Conservation (phyloP, 768 basidiomycete genomes). For the Gloeostereum incarnatum region DNA sequence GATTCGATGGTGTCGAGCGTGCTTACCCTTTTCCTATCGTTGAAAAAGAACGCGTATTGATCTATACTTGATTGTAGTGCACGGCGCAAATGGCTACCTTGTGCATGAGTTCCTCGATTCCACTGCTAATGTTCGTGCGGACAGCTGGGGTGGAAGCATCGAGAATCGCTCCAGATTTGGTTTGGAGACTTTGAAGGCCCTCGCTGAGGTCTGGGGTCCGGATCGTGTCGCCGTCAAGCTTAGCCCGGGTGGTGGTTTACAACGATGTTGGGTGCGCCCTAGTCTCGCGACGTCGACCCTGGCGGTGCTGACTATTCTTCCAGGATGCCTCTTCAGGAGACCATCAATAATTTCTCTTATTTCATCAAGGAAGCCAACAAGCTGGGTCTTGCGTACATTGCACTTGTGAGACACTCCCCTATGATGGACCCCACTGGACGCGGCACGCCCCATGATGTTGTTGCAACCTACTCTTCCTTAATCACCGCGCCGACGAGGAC, state of each 20-base stretch:
- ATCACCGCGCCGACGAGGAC: constrained; percentile 13
- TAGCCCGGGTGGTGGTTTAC: constrained; percentile 21
- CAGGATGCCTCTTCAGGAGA: constrained; percentile 19
- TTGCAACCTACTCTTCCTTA: constrained; percentile 15
- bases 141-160: constrained; percentile 33
- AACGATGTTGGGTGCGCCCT: constrained; percentile 19
- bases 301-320: not conserved
- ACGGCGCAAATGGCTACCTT: constrained; percentile 22
- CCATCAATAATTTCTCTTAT: constrained; percentile 15
- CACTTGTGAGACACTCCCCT: constrained; percentile 12
- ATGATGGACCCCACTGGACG: constrained; percentile 11
- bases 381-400: constrained; percentile 15
- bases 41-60: not conserved
- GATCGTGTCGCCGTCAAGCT: constrained; percentile 23
- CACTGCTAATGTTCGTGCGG: constrained; percentile 25
- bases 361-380: constrained; percentile 16
- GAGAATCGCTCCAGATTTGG: constrained; percentile 32
- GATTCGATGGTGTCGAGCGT: constrained; percentile 28
- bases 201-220: constrained; percentile 22
- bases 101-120: constrained; percentile 27
- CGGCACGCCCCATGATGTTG: constrained; percentile 18
- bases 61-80: constrained; percentile 12
- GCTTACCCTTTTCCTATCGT: not conserved
- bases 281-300: not conserved
- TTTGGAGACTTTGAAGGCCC: constrained; percentile 22